phyloP scores from a whole-genome alignment of 345 rosid genomes.

The Psidium guajava region DNA sequence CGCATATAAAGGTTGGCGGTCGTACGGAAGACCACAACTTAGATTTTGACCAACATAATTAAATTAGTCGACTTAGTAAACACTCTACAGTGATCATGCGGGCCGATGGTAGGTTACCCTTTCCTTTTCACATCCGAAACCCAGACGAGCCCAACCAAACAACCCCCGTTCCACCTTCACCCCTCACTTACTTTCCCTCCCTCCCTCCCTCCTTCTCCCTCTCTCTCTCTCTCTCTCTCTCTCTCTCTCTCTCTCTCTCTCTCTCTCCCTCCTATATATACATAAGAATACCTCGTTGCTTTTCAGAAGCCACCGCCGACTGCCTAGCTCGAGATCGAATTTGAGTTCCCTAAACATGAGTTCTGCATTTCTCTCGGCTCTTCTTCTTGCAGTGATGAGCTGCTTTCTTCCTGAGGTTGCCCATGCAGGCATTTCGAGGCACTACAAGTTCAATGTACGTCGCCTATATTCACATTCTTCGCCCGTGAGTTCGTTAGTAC shows the following conservation, averaged over 20 bases:
- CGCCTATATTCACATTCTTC: not conserved
- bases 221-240: no score
- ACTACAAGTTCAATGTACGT: slow-evolving; percentile 33
- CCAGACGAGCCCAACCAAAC: slow-evolving; percentile 16
- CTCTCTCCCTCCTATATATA: not conserved
- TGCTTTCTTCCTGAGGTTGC: slow-evolving; percentile 13
- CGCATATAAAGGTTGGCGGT: not conserved
- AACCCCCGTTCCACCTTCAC: not conserved
- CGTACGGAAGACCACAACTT: not conserved
- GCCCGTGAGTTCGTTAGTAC: not conserved
- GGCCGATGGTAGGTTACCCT: slow-evolving; percentile 15
- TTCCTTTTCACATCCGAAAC: slow-evolving; percentile 1
- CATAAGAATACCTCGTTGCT: not conserved
- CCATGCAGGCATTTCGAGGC: slow-evolving; percentile 28
- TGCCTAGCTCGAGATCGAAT: not conserved
- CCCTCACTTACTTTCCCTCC: not conserved
- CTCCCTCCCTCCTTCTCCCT: not conserved
- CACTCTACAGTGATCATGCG: slow-evolving; percentile 23
- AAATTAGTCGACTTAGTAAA: slow-evolving; percentile 16
- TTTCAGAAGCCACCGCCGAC: not conserved
- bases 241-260: no score
- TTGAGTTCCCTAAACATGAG: not conserved
- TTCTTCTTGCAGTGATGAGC: slow-evolving; percentile 11
- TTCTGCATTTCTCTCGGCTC: not conserved
- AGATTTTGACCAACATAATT: not conserved